Evolutionary conservation across 2,329 filamentous ascomycete genomes (phyloP).

Genomic region (Colletotrichum lini): DNA sequence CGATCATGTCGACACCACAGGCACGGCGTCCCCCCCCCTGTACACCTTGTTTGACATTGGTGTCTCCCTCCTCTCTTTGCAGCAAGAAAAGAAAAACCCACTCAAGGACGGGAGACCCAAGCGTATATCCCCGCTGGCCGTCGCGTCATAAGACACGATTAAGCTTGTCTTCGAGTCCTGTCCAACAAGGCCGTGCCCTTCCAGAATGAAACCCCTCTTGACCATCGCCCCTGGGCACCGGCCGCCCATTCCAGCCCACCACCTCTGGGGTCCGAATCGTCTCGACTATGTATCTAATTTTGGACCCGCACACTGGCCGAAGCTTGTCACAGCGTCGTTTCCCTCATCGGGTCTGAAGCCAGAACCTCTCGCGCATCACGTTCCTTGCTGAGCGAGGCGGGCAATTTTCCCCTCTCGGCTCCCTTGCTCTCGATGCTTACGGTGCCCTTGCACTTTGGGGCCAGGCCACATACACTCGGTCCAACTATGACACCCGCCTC

Average conservation of each 20-base stretch:
- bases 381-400: not conserved
- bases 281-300: conserved; percentile 36
- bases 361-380: not conserved
- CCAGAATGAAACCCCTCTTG: conserved; percentile 1
- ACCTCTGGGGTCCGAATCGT: conserved; percentile 21
- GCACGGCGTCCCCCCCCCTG: not conserved
- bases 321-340: conserved; percentile 26
- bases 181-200: conserved; percentile 2
- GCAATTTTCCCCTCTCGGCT: not conserved
- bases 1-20: not conserved
- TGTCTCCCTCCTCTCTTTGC: not conserved
- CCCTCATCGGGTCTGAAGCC: not conserved
- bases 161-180: conserved; percentile 35
- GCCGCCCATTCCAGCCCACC: not conserved
- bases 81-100: not conserved
- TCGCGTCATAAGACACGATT: conserved; percentile 25
- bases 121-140: conserved; percentile 28
- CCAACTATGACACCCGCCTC: not conserved
- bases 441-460: not conserved
- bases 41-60: conserved; percentile 21
- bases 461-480: conserved; percentile 8
- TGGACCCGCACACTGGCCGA: conserved; percentile 18
- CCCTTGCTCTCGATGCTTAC: too few relatives aligned
- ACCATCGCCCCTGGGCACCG: conserved; percentile 16
- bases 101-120: conserved; percentile 2